These are phyloP conservation scores for Trichothecium roseum DNA, from an alignment of 2,329 filamentous ascomycete species.

Conservation along the genomic window DNA sequence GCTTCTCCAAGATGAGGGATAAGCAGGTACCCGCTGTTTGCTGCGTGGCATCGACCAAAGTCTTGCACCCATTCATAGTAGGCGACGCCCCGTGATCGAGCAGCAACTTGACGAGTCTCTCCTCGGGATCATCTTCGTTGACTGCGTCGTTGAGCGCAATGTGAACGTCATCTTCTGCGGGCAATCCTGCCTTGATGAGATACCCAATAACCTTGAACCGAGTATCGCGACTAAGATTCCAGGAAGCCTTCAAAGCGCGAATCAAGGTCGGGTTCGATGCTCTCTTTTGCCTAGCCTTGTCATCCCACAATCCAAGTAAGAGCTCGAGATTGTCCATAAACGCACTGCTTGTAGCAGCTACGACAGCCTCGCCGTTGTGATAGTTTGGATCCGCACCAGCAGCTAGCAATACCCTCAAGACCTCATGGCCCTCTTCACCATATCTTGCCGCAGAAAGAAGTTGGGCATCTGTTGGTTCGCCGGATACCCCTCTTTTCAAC, in stretches of 20 bases:
- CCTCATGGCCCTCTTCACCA: conserved; percentile 34
- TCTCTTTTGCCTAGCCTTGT: conserved; percentile 30
- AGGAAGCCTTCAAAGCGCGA: conserved; percentile 41
- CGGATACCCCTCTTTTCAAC: conserved; percentile 36
- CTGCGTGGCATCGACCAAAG: conserved; percentile 36
- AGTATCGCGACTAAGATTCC: conserved; percentile 36
- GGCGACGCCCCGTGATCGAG: conserved; percentile 42
- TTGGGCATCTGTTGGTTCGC: conserved; percentile 41
- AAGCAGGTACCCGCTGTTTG: conserved; percentile 16
- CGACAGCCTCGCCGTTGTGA: conserved; percentile 43
- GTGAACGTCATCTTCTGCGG: conserved; percentile 37
- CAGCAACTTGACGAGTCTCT: conserved; percentile 34
- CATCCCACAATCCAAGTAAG: conserved; percentile 35
- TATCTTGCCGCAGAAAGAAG: conserved; percentile 42
- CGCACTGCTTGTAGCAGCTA: conserved; percentile 41
- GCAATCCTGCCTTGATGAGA: conserved; percentile 41
- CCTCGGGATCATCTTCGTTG: conserved; percentile 40
- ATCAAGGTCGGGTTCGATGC: conserved; percentile 36
- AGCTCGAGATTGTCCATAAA: conserved; percentile 39
- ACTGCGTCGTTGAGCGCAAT: conserved; percentile 39
- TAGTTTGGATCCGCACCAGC: conserved; percentile 46
- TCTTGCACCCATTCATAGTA: conserved; percentile 38
- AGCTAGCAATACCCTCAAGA: conserved; percentile 39
- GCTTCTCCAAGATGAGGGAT: conserved; percentile 28
- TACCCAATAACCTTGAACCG: conserved; percentile 37